Conservation (phyloP, 441 rosid species). For the Gossypium davidsonii region DNA sequence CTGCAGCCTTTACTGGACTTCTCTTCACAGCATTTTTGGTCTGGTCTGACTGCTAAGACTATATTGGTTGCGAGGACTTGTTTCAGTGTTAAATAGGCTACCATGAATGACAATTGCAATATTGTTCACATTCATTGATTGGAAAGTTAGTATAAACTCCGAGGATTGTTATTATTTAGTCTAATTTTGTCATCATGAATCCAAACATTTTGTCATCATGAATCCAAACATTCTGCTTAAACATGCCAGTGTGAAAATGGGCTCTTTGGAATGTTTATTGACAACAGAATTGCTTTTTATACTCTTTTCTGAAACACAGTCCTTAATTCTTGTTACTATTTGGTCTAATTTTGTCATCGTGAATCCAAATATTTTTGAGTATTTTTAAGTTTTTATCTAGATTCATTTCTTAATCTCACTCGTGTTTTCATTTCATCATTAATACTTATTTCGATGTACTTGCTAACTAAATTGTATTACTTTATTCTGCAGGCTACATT, state of each 20-base stretch:
- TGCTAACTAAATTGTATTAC: constrained; percentile 8
- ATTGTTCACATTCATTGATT: neutral
- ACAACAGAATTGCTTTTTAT: neutral
- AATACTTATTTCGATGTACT: neutral
- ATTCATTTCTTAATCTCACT: neutral
- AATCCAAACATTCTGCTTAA: neutral
- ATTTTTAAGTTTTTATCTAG: neutral
- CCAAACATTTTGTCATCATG: neutral
- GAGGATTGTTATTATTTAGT: neutral
- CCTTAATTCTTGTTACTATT: neutral
- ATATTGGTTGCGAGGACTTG: neutral
- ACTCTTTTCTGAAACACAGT: neutral
- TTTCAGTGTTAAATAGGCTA: neutral
- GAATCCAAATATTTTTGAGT: neutral
- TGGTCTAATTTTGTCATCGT: neutral
- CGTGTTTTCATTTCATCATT: neutral
- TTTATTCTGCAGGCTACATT: constrained; percentile 80
- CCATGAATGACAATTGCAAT: neutral
- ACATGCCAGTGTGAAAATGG: neutral
- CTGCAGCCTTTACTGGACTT: neutral
- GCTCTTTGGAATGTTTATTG: neutral
- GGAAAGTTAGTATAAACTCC: neutral
- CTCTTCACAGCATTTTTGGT: neutral
- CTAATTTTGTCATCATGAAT: neutral
- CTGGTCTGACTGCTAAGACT: neutral